These are phyloP conservation scores for Scheffersomyces lignicola DNA, from an alignment of 1,139 yeast genomes.

Conservation along the genomic window DNA sequence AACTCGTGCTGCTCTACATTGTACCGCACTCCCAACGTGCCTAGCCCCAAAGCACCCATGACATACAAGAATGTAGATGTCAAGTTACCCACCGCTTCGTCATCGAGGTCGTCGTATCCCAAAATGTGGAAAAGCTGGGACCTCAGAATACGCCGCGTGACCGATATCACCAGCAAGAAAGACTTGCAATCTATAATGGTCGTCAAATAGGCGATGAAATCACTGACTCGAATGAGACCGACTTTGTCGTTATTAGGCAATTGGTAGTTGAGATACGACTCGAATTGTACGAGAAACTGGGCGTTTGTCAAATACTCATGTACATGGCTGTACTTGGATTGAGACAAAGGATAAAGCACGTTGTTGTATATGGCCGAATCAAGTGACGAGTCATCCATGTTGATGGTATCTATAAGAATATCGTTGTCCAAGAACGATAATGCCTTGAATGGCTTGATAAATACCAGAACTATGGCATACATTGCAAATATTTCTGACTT, in stretches of 20 bases:
- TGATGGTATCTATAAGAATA: slow-evolving; percentile 19
- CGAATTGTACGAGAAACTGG: slow-evolving; percentile 12
- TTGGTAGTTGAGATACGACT: slow-evolving; percentile 20
- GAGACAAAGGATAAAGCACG: slow-evolving; percentile 19
- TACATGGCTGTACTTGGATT: slow-evolving; percentile 16
- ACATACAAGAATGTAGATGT: slow-evolving; percentile 20
- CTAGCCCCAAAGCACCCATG: slow-evolving; percentile 27
- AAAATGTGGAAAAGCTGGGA: slow-evolving; percentile 22
- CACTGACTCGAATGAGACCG: slow-evolving; percentile 10
- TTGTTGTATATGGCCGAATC: slow-evolving; percentile 18
- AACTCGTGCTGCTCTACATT: slow-evolving; percentile 22
- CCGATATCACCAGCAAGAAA: slow-evolving; percentile 28
- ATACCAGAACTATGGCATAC: slow-evolving; percentile 26
- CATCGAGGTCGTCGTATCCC: slow-evolving; percentile 21
- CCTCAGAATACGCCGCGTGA: slow-evolving; percentile 22
- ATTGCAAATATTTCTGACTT: slow-evolving; percentile 23
- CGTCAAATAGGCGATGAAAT: slow-evolving; percentile 22
- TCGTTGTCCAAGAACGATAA: slow-evolving; percentile 23
- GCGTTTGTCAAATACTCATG: slow-evolving; percentile 12
- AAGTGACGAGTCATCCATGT: slow-evolving; percentile 14
- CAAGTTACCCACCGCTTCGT: slow-evolving; percentile 12
- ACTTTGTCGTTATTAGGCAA: slow-evolving; percentile 17
- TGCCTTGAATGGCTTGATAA: slow-evolving; percentile 30
- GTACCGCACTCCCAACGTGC: slow-evolving; percentile 30
- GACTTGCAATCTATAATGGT: slow-evolving; percentile 31